Base-by-base conservation (phyloP, 2,329 filamentous ascomycete species). In the Decorospora gaudefroyi region DNA sequence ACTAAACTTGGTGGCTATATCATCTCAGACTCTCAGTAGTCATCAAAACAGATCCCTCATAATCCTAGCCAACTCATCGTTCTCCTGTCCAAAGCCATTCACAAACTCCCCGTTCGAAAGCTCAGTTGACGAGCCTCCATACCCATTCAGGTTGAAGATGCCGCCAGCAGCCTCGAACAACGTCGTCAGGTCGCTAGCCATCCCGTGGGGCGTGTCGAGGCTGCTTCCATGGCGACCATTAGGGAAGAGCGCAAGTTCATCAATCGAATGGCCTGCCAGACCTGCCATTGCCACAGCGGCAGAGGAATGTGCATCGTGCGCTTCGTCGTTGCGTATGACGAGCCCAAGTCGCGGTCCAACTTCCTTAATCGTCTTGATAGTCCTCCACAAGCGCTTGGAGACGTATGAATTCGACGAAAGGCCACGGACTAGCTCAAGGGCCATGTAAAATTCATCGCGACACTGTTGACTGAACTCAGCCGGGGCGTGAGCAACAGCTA, bases 381-480 rank as follows among this genome's bases (percentile, higher is more conserved):
- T 88, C 51, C 81, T 80, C 87, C 87, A 91, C 1, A 91, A 72
- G 1, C 87, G 78, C 55, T 87, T 84, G 4, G 83, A 86, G 2
- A 90, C 83, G 72, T 81, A 88, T 17, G 83, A 87, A 59, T 85
- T 84, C 19, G 81, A 80, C 3, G 84, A 87, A 42, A 91, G 77
- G 41, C 86, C 84, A 50, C 87, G 85, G 26, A 91, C 81, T 3
- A 91, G 74, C 40, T 89, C 85, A 1, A 91, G 78, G 0, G 85
- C 86, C 77, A 87, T 83, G 72, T 90, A 89, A 62, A 91, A 91
- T 67, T 91, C 87, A 30, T 87, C 82, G 12, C 87, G 79, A 52
- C 86, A 89, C 16, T 77, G 70, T 7, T 78, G 74, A 56, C 83
- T 86, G 65, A 90, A 91, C 17, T 83, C 78, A 0, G 86, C 79